A percentile compares a stretch with the other conserved stretches of the same genome.
phyloP scores from a whole-genome alignment of 768 basidiomycete genomes.

The Tylopilus sp. region DNA sequence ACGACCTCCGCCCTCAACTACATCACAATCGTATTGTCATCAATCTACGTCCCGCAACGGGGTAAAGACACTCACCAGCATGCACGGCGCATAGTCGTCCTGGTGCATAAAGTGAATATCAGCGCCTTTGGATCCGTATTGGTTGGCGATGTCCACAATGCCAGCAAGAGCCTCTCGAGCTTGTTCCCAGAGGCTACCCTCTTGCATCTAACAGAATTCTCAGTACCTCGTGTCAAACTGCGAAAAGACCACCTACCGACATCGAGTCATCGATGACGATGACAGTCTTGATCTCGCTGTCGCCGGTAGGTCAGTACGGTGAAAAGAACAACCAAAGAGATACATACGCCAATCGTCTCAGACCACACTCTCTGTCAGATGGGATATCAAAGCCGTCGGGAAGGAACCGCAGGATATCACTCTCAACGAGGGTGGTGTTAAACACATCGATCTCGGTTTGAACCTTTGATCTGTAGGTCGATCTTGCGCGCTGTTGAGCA shows the following conservation, averaged over 20 bases:
- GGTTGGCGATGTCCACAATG: slow-evolving; percentile 35
- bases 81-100: slow-evolving; percentile 26
- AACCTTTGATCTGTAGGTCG: not conserved
- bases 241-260: slow-evolving; percentile 24
- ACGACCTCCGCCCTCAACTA: slow-evolving; percentile 23
- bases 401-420: slow-evolving; percentile 27
- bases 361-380: slow-evolving; percentile 19
- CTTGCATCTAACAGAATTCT: slow-evolving; percentile 34
- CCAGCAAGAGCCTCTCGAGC: slow-evolving; percentile 41
- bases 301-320: slow-evolving; percentile 2
- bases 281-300: slow-evolving; percentile 41
- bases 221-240: not conserved
- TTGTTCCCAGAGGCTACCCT: slow-evolving; percentile 37
- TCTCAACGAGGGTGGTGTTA: slow-evolving; percentile 26
- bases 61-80: slow-evolving; percentile 16
- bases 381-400: slow-evolving; percentile 7
- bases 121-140: slow-evolving; percentile 36
- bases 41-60: not conserved
- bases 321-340: not conserved
- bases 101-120: slow-evolving; percentile 44
- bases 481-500: slow-evolving; percentile 19
- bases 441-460: slow-evolving; percentile 15
- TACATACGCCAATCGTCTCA: slow-evolving; percentile 29
- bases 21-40: not conserved
- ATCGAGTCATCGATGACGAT: slow-evolving; percentile 40